Evolutionary conservation across 192 early-diverging fungal genomes (phyloP), one percentile per base, ranked within the genome.

Genomic region (Coemansia sp.): DNA sequence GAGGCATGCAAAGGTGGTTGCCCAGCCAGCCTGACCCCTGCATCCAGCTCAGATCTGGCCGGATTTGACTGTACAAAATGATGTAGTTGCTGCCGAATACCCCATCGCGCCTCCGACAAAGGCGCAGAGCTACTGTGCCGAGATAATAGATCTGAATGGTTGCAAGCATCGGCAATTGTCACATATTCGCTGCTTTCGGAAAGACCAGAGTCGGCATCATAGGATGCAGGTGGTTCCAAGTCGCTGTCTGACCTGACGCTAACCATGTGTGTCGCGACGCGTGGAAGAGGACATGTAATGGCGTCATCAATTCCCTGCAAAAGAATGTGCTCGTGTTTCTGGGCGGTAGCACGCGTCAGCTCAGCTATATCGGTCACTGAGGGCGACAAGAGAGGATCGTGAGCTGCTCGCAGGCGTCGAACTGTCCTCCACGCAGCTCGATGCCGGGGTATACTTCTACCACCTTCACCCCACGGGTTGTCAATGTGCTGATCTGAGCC

Each of bases 311-410:
- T 71, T 62, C 69, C 70, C 33, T 74, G 69, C 27, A 72, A n/a
- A 16, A 82, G 61, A 22, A 66, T 58, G 29, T 62, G 57, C 38
- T 71, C 72, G 9, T 69, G 72, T 20, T 69, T 62, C 43, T 41
- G 64, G 16, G 65, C 69, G 0, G 66, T 43, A 16, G 68, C 64
- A 9, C 55, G 75, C 8, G 64, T 69, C 63, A 74, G 34, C 29
- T 20, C 18, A 27, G 47, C 50, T 1, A 65, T 43, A 16, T 82
- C 72, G 9, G 69, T 38, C 15, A 63, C 38, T 13, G 80, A 82
- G 16, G 80, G 80, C n/a, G 61, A 66, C 46, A 82, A 7, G 18
- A 82, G 70, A 5, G 80, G 80, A 65, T 82, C 80, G 31, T 82
- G 47, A 3, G 24, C 33, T 8, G 66, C 72, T 8, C 75, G 80